Percentiles rank a stretch among this genome's conserved stretches.
Conservation (phyloP, 495 filamentous ascomycete genomes). For the Zalerion maritima region DNA sequence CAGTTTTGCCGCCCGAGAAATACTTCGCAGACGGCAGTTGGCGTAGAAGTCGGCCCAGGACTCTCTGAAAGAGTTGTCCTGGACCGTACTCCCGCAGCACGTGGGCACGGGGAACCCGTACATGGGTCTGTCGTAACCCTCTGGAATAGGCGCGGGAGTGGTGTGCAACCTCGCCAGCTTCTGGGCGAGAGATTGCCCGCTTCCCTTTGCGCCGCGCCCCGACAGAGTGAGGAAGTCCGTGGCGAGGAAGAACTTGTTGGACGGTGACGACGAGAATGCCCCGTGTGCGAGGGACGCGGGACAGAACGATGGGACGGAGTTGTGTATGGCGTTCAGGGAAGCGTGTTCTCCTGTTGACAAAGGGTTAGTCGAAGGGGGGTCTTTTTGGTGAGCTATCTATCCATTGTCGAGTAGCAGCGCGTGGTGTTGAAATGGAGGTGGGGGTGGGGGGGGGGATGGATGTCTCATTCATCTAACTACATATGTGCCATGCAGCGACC, state of each 20-base stretch:
- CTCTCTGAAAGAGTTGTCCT: conserved; percentile 53
- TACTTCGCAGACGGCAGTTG: conserved; percentile 50
- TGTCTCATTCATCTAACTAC: too few species aligned
- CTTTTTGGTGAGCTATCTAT: conserved; percentile 6
- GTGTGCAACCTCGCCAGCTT: conserved; percentile 71
- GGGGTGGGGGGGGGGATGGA: too few species aligned
- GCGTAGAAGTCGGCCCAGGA: conserved; percentile 79
- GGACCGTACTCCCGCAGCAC: conserved; percentile 72
- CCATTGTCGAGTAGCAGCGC: background rate
- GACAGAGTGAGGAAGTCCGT: conserved; percentile 69
- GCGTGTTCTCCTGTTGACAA: conserved; percentile 50
- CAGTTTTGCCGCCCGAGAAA: conserved; percentile 40
- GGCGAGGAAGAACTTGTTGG: conserved; percentile 51
- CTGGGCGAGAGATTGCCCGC: conserved; percentile 44
- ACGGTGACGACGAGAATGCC: conserved; percentile 30
- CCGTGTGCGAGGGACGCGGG: conserved; percentile 61
- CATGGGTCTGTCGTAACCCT: conserved; percentile 38
- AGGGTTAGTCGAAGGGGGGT: conserved; percentile 3
- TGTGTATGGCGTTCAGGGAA: conserved; percentile 68
- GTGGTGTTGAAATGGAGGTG: background rate
- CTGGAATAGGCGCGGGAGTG: conserved; percentile 53
- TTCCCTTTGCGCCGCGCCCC: conserved; percentile 18
- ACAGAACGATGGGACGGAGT: conserved; percentile 55
- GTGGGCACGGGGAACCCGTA: conserved; percentile 76
- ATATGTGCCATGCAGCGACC: too few species aligned